A percentile compares a stretch with the other conserved stretches of the same genome.
phyloP scores from a whole-genome alignment of 164 flowering plant genomes.

The Tinospora cordifolia region DNA sequence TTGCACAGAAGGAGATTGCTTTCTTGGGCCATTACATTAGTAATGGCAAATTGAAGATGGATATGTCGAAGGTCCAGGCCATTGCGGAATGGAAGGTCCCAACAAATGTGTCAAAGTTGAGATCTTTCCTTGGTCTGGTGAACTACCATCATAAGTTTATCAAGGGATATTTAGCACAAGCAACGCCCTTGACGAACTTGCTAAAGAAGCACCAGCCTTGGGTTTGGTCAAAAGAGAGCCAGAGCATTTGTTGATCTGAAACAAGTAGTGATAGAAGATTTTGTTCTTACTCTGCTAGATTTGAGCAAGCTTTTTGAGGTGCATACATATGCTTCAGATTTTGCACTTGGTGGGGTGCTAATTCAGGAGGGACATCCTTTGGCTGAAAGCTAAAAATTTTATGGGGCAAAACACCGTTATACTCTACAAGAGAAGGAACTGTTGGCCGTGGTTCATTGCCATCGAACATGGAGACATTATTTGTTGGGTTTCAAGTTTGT shows the following conservation, averaged over 20 bases:
- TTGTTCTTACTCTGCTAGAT: neutral
- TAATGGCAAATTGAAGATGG: too few species aligned
- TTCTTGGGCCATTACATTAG: too few species aligned
- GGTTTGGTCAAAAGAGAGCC: neutral
- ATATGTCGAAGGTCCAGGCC: too few species aligned
- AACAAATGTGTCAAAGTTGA: too few species aligned
- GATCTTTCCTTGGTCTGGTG: too few species aligned
- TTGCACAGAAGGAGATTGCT: too few species aligned
- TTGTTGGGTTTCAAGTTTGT: neutral
- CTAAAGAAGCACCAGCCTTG: constrained; percentile 9
- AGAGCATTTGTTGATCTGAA: neutral
- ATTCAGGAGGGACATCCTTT: constrained; percentile 11
- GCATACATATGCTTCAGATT: too few species aligned
- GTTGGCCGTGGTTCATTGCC: neutral
- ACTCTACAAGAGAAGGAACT: neutral
- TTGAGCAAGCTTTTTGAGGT: too few species aligned
- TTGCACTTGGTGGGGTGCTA: too few species aligned
- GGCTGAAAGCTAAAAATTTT: neutral
- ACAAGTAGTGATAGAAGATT: neutral
- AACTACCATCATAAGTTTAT: too few species aligned
- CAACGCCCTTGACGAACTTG: neutral
- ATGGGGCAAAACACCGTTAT: neutral
- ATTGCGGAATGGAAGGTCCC: too few species aligned
- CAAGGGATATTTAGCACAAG: neutral
- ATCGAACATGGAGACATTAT: neutral